phyloP scores from a whole-genome alignment of 345 rosid species.

The Euphorbia tirucalli region DNA sequence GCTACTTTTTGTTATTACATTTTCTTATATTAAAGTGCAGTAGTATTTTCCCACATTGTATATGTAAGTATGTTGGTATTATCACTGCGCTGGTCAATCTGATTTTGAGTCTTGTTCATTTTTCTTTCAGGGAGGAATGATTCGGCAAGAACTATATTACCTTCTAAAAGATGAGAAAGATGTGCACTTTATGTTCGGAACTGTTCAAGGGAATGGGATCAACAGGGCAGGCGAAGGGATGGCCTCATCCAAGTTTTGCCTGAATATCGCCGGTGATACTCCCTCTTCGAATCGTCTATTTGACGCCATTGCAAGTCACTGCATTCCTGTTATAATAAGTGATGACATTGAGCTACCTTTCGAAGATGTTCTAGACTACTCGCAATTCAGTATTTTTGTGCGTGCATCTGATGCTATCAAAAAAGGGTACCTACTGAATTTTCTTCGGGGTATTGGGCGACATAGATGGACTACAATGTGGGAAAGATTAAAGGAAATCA shows the following conservation, averaged over 20 bases:
- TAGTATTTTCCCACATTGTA: neutral
- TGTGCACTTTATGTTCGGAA: conserved; percentile 81
- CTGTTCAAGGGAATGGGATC: conserved; percentile 55
- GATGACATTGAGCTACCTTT: conserved; percentile 84
- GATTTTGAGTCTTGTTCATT: neutral
- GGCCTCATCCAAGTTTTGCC: conserved; percentile 86
- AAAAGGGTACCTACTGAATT: conserved; percentile 58
- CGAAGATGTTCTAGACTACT: conserved; percentile 86
- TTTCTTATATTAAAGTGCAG: neutral
- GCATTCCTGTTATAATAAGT: conserved; percentile 87
- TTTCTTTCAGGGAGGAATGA: conserved; percentile 61
- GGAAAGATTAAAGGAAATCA: conserved; percentile 61
- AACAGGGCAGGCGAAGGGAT: conserved; percentile 73
- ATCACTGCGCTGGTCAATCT: neutral
- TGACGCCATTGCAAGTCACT: conserved; percentile 78
- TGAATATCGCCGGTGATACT: conserved; percentile 88
- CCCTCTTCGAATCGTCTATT: conserved; percentile 96
- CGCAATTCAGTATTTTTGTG: conserved; percentile 65
- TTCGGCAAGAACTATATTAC: conserved; percentile 79
- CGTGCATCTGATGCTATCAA: conserved; percentile 67
- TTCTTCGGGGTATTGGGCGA: conserved; percentile 53
- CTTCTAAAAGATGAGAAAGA: conserved; percentile 89
- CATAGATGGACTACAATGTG: conserved; percentile 73
- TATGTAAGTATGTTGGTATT: conserved; percentile 3
- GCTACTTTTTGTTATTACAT: neutral